Conservation (phyloP, 2,329 filamentous ascomycete species). For the Cryphonectria parasitica region DNA sequence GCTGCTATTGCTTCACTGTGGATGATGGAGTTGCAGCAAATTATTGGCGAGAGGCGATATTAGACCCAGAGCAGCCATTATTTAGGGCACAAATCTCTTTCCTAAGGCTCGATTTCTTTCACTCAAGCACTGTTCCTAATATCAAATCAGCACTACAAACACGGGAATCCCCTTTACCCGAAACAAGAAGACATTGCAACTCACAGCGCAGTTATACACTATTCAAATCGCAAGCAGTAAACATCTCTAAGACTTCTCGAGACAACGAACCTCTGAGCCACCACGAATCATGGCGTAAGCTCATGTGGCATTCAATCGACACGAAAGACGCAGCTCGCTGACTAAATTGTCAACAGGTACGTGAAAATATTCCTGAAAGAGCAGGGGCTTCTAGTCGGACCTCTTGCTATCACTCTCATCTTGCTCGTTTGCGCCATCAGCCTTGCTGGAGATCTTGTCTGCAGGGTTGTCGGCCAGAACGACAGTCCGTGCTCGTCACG, state of each 20-base stretch:
- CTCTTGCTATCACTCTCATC: neutral
- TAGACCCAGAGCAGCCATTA: neutral
- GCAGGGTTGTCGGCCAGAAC: neutral
- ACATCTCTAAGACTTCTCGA: neutral
- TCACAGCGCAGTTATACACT: neutral
- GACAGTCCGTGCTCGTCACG: neutral
- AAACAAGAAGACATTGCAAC: neutral
- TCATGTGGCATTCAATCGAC: neutral
- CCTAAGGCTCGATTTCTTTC: neutral
- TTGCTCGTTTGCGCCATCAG: neutral
- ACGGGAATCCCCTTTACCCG: neutral
- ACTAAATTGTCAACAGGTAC: neutral
- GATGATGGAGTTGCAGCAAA: too few species aligned
- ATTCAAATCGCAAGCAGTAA: neutral
- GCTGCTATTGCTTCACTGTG: neutral
- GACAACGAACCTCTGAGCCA: neutral
- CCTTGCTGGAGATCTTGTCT: neutral
- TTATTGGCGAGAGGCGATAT: too few species aligned
- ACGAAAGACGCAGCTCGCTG: neutral
- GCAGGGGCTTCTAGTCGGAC: neutral
- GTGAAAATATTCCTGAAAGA: neutral
- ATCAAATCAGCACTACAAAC: neutral
- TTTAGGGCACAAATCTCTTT: neutral
- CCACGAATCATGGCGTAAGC: neutral
- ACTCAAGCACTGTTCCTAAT: neutral